phyloP scores from a whole-genome alignment of 2,329 filamentous ascomycete genomes.

The Nemania sp. region DNA sequence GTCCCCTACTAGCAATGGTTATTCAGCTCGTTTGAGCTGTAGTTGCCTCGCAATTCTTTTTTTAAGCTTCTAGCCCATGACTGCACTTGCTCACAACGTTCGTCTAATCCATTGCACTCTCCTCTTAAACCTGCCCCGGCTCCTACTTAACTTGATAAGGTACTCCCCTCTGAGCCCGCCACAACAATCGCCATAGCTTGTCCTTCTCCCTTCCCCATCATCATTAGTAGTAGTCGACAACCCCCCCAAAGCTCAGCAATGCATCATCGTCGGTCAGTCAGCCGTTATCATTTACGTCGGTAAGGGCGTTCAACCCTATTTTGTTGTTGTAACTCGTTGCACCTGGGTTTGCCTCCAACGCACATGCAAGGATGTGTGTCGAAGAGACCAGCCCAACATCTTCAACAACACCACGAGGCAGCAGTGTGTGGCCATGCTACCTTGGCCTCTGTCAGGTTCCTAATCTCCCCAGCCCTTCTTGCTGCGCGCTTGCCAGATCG shows the following conservation, averaged over 20 bases:
- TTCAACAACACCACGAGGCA: background rate
- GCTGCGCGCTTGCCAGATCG: background rate
- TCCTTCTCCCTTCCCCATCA: background rate
- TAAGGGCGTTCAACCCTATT: constrained; percentile 1
- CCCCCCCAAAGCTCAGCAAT: background rate
- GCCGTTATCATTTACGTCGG: constrained; percentile 6
- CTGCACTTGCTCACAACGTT: no score
- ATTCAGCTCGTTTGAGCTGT: background rate
- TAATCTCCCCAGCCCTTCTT: background rate
- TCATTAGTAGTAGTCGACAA: background rate
- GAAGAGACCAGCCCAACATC: background rate
- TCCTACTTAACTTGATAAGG: no score
- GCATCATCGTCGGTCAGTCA: background rate
- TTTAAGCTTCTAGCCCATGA: no score
- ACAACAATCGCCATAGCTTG: no score
- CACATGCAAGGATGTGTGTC: background rate
- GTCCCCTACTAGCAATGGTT: background rate
- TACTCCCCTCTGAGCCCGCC: no score
- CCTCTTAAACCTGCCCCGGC: no score
- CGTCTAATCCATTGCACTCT: no score
- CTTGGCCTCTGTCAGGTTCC: background rate
- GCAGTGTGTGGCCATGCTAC: background rate
- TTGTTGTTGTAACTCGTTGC: background rate
- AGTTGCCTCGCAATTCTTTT: no score
- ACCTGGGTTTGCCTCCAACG: background rate